phyloP scores from a whole-genome alignment of 176 grass and related monocot genomes.

The Avena sativa region DNA sequence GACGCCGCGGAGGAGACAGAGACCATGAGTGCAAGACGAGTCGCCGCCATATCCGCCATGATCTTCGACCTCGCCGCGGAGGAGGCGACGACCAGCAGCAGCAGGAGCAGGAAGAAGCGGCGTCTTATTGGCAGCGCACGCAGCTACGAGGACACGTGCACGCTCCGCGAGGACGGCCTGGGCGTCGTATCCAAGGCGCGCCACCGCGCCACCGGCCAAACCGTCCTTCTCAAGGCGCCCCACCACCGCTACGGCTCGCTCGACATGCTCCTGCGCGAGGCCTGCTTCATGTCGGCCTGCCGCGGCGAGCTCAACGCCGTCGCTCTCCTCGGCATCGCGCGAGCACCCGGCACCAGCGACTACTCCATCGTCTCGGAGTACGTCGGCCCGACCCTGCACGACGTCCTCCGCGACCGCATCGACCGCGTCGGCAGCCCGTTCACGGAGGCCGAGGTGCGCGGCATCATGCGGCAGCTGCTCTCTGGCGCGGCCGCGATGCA shows the following conservation, averaged over 20 bases:
- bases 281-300: conserved; percentile 24
- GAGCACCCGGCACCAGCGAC: background rate
- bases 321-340: background rate
- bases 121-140: background rate
- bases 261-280: background rate
- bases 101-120: background rate
- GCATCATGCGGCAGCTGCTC: conserved; percentile 34
- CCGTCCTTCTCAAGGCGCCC: background rate
- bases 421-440: background rate
- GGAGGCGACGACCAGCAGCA: background rate
- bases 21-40: background rate
- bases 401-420: background rate
- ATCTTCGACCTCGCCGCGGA: background rate
- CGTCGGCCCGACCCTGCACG: background rate
- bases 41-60: conserved; percentile 19
- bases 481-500: background rate
- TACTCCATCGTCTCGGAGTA: conserved; percentile 27
- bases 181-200: background rate
- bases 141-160: conserved; percentile 1
- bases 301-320: background rate
- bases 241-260: background rate
- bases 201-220: conserved; percentile 13
- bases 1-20: no score
- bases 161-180: background rate
- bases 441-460: background rate